Base-by-base conservation (phyloP, 345 rosid genomes). In the Trapa incisa region DNA sequence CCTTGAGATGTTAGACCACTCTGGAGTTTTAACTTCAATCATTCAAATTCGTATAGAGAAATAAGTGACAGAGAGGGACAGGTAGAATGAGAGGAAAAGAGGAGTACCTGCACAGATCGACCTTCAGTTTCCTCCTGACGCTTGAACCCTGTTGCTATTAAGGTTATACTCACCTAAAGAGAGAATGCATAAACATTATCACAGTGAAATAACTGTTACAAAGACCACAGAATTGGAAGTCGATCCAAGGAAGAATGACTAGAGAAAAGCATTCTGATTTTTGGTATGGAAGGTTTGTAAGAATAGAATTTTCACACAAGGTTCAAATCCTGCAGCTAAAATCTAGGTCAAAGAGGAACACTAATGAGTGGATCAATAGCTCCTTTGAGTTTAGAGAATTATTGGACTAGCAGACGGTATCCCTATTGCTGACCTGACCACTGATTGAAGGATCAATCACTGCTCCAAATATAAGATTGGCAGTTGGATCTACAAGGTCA, bases 401-500 rank as follows among this genome's bases (percentile, higher is more conserved):
- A 33, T 38, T 58, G 11, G 37, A 32, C 16, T 2, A 58, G 63
- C 0, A 37, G 29, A 64, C n/a, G 15, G 39, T 14, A 6, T 65
- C 29, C 35, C 54, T 35, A 47, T 17, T 33, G 75, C 89, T 79
- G 79, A 92, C 98, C 78, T 89, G 98, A 78, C 96, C 92, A 57
- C 80, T 84, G 29, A 89, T 72, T 33, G 93, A 73, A 65, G 98
- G 98, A 81, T 92, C 98, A 54, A 89, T 82, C 53, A 89, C 96
- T 16, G 98, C 97, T 52, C 98, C 97, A 42, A 93, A 93, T 76
- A 93, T 90, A 48, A 90, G 83, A 85, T 90, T 93, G 33, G 98
- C 98, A 32, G 92, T 81, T 68, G 97, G 97, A 83, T 93, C 97
- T 15, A 93, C 98, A 48, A 93, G 92, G 70, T 90, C 98, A 71